phyloP scores from a whole-genome alignment of 225 moss, liverwort and hornwort genomes.

The Lunularia cruciata region DNA sequence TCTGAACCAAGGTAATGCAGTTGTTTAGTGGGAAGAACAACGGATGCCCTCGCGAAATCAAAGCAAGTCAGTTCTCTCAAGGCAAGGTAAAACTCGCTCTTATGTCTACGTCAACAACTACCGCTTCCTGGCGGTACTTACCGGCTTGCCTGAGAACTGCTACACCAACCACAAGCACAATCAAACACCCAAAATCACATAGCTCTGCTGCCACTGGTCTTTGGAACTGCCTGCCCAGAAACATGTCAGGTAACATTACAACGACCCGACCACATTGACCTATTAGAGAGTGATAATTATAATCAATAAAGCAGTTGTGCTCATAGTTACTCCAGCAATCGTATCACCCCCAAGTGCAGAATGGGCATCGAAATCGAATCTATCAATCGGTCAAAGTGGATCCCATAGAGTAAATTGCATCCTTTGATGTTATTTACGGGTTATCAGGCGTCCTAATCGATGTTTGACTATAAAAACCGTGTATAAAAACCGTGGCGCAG shows the following conservation, averaged over 20 bases:
- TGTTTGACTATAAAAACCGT: no score
- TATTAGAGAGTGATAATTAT: not conserved
- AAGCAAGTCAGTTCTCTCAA: not conserved
- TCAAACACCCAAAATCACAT: slow-evolving; percentile 82
- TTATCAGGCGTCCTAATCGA: no score
- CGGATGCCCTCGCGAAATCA: not conserved
- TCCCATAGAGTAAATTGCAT: no score
- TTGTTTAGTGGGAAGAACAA: not conserved
- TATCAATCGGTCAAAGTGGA: no score
- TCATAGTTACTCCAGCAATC: no score
- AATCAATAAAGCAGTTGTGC: no score
- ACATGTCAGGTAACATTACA: slow-evolving; percentile 11
- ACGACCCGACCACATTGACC: not conserved
- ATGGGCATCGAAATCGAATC: no score
- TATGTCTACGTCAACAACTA: not conserved
- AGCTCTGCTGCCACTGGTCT: slow-evolving; percentile 86
- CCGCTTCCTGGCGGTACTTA: no score
- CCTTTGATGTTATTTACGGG: no score
- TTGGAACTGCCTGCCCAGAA: slow-evolving; percentile 81
- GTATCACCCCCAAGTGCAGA: no score
- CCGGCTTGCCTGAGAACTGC: slow-evolving; percentile 87
- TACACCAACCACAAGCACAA: slow-evolving; percentile 79
- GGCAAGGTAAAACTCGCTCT: not conserved
- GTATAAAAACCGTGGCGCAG: no score
- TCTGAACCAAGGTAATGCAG: no score